Evolutionary conservation across 2,329 filamentous ascomycete species (phyloP).

Genomic region (Thermoascus crustaceus): DNA sequence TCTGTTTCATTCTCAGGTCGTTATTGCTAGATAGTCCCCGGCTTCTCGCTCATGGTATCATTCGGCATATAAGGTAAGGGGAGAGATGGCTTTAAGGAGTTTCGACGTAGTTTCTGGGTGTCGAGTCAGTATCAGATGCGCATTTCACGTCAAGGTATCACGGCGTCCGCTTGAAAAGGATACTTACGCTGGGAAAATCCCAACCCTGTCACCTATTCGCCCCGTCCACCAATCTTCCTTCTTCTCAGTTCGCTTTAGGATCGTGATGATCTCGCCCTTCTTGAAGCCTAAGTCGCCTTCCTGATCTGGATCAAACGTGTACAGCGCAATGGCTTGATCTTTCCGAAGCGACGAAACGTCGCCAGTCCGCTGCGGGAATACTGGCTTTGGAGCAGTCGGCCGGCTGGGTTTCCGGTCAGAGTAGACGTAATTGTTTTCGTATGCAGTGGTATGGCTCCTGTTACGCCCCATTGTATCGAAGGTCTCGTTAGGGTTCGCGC

Average conservation of each 20-base stretch:
- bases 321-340: constrained; percentile 84
- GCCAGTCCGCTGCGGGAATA: constrained; percentile 53
- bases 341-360: constrained; percentile 31
- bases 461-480: constrained; percentile 24
- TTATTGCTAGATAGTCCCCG: not conserved
- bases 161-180: not conserved
- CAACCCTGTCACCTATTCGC: constrained; percentile 71
- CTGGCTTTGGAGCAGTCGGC: constrained; percentile 82
- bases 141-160: constrained; percentile 4
- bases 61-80: constrained; percentile 15
- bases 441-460: constrained; percentile 31
- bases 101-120: constrained; percentile 17
- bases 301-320: constrained; percentile 90
- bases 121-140: constrained; percentile 5
- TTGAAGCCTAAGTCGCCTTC: constrained; percentile 90
- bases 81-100: constrained; percentile 17
- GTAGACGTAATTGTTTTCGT: constrained; percentile 45
- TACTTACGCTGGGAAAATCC: constrained; percentile 78
- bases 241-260: constrained; percentile 88
- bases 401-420: constrained; percentile 60
- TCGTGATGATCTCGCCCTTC: constrained; percentile 93
- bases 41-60: constrained; percentile 9
- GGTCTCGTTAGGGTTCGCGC: constrained; percentile 26
- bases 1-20: not conserved
- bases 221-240: constrained; percentile 98